phyloP scores from a whole-genome alignment of 1,139 yeast genomes.

The Protomyces inouyei region DNA sequence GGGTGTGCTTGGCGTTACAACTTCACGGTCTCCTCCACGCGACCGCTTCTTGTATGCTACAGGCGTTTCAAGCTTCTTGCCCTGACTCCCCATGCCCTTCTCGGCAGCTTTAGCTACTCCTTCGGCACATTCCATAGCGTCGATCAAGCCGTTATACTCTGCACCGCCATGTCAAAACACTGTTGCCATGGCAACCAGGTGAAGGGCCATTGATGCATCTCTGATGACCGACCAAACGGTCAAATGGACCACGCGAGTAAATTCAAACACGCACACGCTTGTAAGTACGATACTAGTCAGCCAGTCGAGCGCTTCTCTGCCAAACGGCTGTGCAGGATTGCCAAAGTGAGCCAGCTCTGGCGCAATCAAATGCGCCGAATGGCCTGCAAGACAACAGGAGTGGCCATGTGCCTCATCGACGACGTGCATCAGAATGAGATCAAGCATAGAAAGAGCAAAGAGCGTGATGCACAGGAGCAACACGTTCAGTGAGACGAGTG shows the following conservation, averaged over 20 bases:
- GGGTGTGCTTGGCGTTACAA: background rate
- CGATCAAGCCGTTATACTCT: conserved; percentile 76
- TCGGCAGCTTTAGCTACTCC: conserved; percentile 52
- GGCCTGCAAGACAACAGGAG: too few species aligned
- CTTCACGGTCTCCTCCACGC: conserved; percentile 10
- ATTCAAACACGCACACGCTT: conserved; percentile 69
- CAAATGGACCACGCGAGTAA: conserved; percentile 78
- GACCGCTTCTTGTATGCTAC: conserved; percentile 62
- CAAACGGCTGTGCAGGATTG: conserved; percentile 81
- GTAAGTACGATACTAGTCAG: conserved; percentile 56
- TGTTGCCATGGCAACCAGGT: conserved; percentile 76
- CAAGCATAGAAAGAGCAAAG: too few species aligned
- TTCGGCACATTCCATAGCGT: conserved; percentile 56
- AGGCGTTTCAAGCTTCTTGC: conserved; percentile 61
- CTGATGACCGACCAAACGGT: conserved; percentile 75
- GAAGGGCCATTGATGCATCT: conserved; percentile 48
- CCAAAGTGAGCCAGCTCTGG: conserved; percentile 97
- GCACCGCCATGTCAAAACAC: conserved; percentile 87
- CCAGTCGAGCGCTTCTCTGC: conserved; percentile 83
- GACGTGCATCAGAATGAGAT: too few species aligned
- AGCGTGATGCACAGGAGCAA: too few species aligned
- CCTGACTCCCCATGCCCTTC: conserved; percentile 62
- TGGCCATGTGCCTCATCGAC: too few species aligned
- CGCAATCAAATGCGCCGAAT: too few species aligned
- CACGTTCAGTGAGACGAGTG: too few species aligned